Evolutionary conservation across 1,139 yeast genomes (phyloP).

Genomic region (Saccharomyces hybrid): DNA sequence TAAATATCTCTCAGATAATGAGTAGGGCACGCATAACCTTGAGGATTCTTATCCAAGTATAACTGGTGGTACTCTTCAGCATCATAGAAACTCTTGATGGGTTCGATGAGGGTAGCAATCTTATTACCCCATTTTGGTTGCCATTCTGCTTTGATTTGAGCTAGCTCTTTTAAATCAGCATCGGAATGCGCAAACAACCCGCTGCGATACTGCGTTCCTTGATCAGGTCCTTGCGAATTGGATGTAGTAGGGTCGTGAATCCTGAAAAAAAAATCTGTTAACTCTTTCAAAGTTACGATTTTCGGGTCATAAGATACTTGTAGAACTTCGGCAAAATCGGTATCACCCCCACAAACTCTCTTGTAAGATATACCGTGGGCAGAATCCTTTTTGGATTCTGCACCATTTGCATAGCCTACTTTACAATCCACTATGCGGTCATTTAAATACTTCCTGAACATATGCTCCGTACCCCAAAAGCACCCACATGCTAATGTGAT

Average conservation of each 20-base stretch:
- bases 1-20: conserved; percentile 55
- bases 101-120: conserved; percentile 63
- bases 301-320: conserved; percentile 79
- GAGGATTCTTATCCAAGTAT: conserved; percentile 71
- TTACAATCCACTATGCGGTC: conserved; percentile 58
- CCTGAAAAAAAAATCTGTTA: conserved; percentile 78
- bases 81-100: conserved; percentile 67
- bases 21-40: conserved; percentile 84
- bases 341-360: conserved; percentile 66
- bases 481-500: conserved; percentile 76
- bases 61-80: conserved; percentile 92
- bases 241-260: conserved; percentile 76
- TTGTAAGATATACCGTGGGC: conserved; percentile 57
- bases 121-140: conserved; percentile 51
- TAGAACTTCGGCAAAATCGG: conserved; percentile 70
- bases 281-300: conserved; percentile 47
- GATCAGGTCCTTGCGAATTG: conserved; percentile 71
- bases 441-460: conserved; percentile 59
- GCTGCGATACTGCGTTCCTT: conserved; percentile 79
- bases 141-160: conserved; percentile 36
- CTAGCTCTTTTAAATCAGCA: conserved; percentile 42
- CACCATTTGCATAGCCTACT: conserved; percentile 91
- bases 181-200: conserved; percentile 58
- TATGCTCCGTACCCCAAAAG: conserved; percentile 93
- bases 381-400: conserved; percentile 24